phyloP scores from a whole-genome alignment of 352 stramenopile genomes.

The Achlya hypogyna region DNA sequence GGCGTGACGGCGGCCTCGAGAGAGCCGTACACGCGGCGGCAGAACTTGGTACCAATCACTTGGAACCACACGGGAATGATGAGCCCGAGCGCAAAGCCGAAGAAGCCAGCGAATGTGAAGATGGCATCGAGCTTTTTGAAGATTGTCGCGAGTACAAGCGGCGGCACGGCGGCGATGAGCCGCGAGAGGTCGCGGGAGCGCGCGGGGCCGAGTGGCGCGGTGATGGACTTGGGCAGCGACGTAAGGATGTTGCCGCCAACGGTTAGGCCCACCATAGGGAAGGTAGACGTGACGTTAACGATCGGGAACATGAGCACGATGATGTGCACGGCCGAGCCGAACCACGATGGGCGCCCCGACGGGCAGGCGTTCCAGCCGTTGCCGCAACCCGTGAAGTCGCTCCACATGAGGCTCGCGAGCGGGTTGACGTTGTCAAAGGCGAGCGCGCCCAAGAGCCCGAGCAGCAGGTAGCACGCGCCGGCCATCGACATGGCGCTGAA shows the following conservation, averaged over 20 bases:
- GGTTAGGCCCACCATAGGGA: conserved; percentile 75
- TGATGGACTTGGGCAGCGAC: conserved; percentile 62
- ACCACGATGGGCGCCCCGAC: conserved; percentile 25
- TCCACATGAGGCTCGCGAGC: conserved; percentile 73
- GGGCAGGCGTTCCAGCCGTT: conserved; percentile 59
- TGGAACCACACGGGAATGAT: conserved; percentile 82
- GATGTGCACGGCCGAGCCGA: conserved; percentile 54
- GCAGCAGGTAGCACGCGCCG: conserved; percentile 58
- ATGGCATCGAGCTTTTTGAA: conserved; percentile 87
- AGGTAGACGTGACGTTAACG: conserved; percentile 76
- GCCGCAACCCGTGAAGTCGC: conserved; percentile 62
- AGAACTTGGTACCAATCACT: conserved; percentile 71
- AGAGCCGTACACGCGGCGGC: conserved; percentile 59
- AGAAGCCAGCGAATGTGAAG: conserved; percentile 64
- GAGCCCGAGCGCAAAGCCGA: conserved; percentile 66
- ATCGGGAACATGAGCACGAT: conserved; percentile 77
- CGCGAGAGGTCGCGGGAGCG: conserved; percentile 48
- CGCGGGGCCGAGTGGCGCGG: conserved; percentile 33
- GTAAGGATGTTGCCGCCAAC: conserved; percentile 81
- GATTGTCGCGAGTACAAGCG: conserved; percentile 60
- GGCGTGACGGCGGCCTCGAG: conserved; percentile 55
- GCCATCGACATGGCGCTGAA: conserved; percentile 56
- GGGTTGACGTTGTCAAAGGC: conserved; percentile 75
- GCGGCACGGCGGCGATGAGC: conserved; percentile 49
- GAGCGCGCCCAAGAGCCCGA: conserved; percentile 60